Percentiles rank a stretch among this genome's conserved stretches.
Conservation (phyloP, 176 grass and related monocot species). For the Rhynchospora breviuscula region DNA sequence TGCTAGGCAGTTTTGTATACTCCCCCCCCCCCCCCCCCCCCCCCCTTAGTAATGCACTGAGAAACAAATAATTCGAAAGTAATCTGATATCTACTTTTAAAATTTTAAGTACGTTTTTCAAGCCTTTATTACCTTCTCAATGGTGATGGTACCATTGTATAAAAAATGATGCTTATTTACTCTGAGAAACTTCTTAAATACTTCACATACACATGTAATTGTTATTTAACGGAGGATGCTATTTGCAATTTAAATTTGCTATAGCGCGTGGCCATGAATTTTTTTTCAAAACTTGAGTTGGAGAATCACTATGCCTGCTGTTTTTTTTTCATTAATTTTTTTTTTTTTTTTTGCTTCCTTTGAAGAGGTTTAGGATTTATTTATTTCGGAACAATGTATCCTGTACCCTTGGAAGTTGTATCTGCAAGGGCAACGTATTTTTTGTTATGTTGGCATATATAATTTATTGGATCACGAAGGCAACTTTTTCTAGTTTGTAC, state of each 20-base stretch:
- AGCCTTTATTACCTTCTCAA: not conserved
- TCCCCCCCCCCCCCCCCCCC: not conserved
- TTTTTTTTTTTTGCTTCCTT: too few relatives aligned
- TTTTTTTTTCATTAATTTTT: too few relatives aligned
- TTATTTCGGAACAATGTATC: too few relatives aligned
- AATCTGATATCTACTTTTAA: not conserved
- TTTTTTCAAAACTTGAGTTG: not conserved
- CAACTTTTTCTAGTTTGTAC: too few relatives aligned
- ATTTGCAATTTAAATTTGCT: not conserved
- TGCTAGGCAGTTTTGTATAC: constrained; percentile 11
- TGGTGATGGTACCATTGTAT: not conserved
- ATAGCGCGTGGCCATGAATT: too few relatives aligned
- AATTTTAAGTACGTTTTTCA: not conserved
- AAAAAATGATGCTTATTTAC: not conserved
- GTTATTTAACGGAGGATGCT: not conserved
- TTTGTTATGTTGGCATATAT: too few relatives aligned
- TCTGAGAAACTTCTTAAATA: not conserved
- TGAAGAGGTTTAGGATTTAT: too few relatives aligned
- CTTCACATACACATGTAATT: not conserved
- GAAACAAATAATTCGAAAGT: not conserved
- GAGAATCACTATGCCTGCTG: not conserved
- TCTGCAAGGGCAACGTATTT: too few relatives aligned
- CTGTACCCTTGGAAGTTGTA: too few relatives aligned
- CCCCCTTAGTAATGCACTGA: not conserved
- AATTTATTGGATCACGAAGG: too few relatives aligned